A percentile compares a stretch with the other conserved stretches of the same genome.
These are phyloP conservation scores for Boletus vermiculosoides DNA, from an alignment of 768 basidiomycete genomes.

Conservation along the genomic window DNA sequence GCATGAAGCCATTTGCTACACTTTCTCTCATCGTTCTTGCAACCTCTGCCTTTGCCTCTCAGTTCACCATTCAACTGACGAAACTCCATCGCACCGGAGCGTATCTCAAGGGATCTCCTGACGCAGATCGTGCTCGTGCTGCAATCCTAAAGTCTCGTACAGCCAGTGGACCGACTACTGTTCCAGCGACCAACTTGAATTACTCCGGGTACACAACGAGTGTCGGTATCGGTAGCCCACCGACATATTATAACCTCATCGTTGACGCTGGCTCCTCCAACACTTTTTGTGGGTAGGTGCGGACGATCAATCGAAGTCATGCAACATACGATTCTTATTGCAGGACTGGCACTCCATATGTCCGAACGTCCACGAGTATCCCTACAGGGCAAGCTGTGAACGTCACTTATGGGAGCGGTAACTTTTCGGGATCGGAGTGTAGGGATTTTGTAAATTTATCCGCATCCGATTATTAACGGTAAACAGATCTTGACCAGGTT, in stretches of 20 bases:
- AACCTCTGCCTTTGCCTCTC: neutral
- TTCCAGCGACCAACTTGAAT: slow-evolving; percentile 14
- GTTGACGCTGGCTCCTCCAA: slow-evolving; percentile 35
- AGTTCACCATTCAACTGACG: slow-evolving; percentile 8
- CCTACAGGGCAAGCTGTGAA: slow-evolving; percentile 22
- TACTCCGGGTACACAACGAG: slow-evolving; percentile 20
- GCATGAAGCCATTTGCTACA: slow-evolving; percentile 12
- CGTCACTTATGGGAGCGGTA: slow-evolving; percentile 6
- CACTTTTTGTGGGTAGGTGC: slow-evolving; percentile 25
- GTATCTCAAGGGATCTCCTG: slow-evolving; percentile 18
- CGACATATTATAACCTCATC: slow-evolving; percentile 15
- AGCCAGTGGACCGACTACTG: slow-evolving; percentile 8
- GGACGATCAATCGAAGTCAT: neutral
- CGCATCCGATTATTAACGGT: neutral
- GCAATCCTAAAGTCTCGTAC: slow-evolving; percentile 5
- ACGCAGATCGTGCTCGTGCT: slow-evolving; percentile 20
- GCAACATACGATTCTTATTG: neutral
- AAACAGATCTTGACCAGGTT: slow-evolving; percentile 26
- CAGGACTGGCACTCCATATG: slow-evolving; percentile 22
- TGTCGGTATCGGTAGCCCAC: slow-evolving; percentile 23
- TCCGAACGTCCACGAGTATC: slow-evolving; percentile 24
- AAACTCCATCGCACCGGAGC: slow-evolving; percentile 13
- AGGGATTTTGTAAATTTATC: neutral
- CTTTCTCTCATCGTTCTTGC: slow-evolving; percentile 8
- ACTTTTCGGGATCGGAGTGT: slow-evolving; percentile 37